These are phyloP conservation scores for Macroventuria anomochaeta DNA, from an alignment of 2,329 filamentous ascomycete genomes.

Conservation along the genomic window DNA sequence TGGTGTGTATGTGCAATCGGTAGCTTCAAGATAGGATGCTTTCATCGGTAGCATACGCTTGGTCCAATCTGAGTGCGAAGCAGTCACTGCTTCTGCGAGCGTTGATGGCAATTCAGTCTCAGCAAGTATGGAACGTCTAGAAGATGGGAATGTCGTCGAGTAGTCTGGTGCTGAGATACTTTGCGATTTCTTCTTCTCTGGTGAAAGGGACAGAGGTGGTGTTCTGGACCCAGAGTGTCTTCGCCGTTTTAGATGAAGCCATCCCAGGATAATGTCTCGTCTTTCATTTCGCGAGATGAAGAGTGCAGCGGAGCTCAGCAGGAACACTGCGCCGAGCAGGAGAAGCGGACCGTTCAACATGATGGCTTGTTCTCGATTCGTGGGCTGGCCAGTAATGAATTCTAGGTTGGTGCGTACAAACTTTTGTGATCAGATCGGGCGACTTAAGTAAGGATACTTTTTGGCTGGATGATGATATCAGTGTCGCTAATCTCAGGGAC, in stretches of 20 bases:
- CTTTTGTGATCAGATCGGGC: too few relatives aligned
- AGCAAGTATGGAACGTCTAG: constrained; percentile 49
- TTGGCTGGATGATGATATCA: too few relatives aligned
- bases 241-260: constrained; percentile 50
- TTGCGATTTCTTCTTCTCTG: constrained; percentile 49
- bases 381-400: too few relatives aligned
- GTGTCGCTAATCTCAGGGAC: too few relatives aligned
- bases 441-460: too few relatives aligned
- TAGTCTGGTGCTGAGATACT: constrained; percentile 42
- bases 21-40: constrained; percentile 35
- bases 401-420: too few relatives aligned
- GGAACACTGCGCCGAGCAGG: constrained; percentile 42
- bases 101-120: constrained; percentile 31
- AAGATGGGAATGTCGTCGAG: constrained; percentile 60
- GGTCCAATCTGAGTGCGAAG: neutral
- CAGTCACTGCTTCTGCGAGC: constrained; percentile 1
- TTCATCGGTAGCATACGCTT: constrained; percentile 35
- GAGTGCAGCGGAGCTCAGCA: constrained; percentile 33
- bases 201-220: constrained; percentile 61
- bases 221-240: constrained; percentile 58
- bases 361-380: neutral
- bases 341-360: constrained; percentile 32
- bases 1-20: constrained; percentile 59
- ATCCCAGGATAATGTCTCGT: constrained; percentile 50
- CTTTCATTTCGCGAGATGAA: constrained; percentile 45